phyloP scores from a whole-genome alignment of 2,329 filamentous ascomycete genomes.

The Penicillium sp. region DNA sequence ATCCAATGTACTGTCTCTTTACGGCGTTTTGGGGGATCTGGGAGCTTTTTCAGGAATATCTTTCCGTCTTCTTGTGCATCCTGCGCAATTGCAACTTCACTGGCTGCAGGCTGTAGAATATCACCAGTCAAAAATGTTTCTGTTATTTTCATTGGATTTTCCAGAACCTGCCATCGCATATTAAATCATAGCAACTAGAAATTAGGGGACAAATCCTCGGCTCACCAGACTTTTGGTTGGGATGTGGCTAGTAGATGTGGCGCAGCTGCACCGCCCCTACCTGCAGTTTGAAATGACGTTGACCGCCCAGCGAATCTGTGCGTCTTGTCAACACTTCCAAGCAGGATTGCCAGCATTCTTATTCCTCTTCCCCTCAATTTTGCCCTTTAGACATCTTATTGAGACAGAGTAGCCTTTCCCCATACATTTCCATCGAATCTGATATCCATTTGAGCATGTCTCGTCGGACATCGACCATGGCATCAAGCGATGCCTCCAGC shows the following conservation, averaged over 20 bases:
- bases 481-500: slow-evolving; percentile 32
- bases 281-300: slow-evolving; percentile 37
- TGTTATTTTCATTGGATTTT: slow-evolving; percentile 7
- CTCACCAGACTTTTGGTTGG: background rate
- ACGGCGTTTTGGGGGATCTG: slow-evolving; percentile 44
- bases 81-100: slow-evolving; percentile 33
- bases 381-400: slow-evolving; percentile 6
- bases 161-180: background rate
- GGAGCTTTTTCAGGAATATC: slow-evolving; percentile 40
- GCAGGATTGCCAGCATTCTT: slow-evolving; percentile 25
- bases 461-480: slow-evolving; percentile 39
- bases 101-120: slow-evolving; percentile 32
- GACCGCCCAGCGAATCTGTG: slow-evolving; percentile 32
- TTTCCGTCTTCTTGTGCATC: slow-evolving; percentile 38
- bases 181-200: background rate
- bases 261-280: slow-evolving; percentile 26
- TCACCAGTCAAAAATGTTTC: slow-evolving; percentile 30
- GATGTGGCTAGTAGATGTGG: slow-evolving; percentile 29
- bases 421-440: slow-evolving; percentile 5
- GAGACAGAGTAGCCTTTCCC: slow-evolving; percentile 1
- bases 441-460: slow-evolving; percentile 35
- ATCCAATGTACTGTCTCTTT: slow-evolving; percentile 38
- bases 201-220: background rate
- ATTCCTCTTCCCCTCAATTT: slow-evolving; percentile 14
- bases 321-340: slow-evolving; percentile 34